phyloP scores from a whole-genome alignment of 345 rosid genomes.

The Passiflora organensis region DNA sequence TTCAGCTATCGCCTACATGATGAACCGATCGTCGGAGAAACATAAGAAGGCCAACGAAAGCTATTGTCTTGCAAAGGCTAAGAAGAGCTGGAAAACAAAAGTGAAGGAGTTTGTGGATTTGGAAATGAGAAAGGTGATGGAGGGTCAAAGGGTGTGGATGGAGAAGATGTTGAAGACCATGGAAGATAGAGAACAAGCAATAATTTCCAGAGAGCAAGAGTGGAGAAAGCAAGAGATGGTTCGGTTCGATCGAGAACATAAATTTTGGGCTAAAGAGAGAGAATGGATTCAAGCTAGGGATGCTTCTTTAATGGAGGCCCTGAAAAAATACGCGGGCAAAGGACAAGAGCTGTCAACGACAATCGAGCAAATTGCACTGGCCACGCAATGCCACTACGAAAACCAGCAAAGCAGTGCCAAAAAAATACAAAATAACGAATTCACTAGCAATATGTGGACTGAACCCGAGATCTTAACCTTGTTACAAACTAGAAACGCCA shows the following conservation, averaged over 20 bases:
- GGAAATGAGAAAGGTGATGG: slow-evolving; percentile 39
- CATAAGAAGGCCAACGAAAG: slow-evolving; percentile 19
- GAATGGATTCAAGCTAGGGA: slow-evolving; percentile 54
- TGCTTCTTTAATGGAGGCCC: slow-evolving; percentile 35
- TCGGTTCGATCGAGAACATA: slow-evolving; percentile 39
- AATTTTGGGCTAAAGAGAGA: slow-evolving; percentile 48
- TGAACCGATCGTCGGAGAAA: slow-evolving; percentile 36
- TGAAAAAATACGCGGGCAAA: slow-evolving; percentile 31
- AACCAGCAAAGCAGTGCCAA: slow-evolving; percentile 5
- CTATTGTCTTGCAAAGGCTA: slow-evolving; percentile 16
- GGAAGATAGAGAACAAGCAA: slow-evolving; percentile 47
- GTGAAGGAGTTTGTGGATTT: slow-evolving; percentile 42
- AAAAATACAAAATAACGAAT: slow-evolving; percentile 5
- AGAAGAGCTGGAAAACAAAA: slow-evolving; percentile 34
- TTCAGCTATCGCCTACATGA: slow-evolving; percentile 47
- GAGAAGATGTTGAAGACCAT: slow-evolving; percentile 48
- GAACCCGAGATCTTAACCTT: slow-evolving; percentile 43
- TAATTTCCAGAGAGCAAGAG: slow-evolving; percentile 39
- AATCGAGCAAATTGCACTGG: neutral
- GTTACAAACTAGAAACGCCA: slow-evolving; percentile 31
- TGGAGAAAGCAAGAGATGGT: slow-evolving; percentile 47
- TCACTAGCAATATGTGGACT: slow-evolving; percentile 16
- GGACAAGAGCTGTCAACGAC: no score
- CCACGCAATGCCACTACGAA: neutral
- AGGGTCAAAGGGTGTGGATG: slow-evolving; percentile 57